Percentiles rank a stretch among this genome's conserved stretches.
phyloP scores from a whole-genome alignment of 1,284 basidiomycete species.

The Hemileia vastatrix region DNA sequence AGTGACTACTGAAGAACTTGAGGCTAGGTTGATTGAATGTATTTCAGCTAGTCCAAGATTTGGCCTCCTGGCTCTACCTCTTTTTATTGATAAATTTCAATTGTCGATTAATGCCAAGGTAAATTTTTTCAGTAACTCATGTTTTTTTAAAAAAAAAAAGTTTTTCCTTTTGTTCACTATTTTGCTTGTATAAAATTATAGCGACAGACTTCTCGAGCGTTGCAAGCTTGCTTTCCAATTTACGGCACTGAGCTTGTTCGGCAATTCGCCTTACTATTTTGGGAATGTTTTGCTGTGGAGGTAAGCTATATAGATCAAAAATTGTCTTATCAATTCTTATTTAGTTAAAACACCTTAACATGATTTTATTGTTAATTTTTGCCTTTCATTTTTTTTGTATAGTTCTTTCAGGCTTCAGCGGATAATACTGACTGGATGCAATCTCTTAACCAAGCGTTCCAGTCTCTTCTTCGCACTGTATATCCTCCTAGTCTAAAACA shows the following conservation, averaged over 20 bases:
- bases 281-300: slow-evolving; percentile 80
- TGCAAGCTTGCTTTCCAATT: slow-evolving; percentile 64
- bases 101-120: slow-evolving; percentile 68
- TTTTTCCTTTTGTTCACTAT: not conserved
- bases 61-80: slow-evolving; percentile 69
- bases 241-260: slow-evolving; percentile 61
- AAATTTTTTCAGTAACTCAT: not conserved
- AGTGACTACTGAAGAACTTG: slow-evolving; percentile 80
- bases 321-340: not conserved
- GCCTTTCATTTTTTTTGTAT: slow-evolving; percentile 2
- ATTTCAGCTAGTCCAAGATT: slow-evolving; percentile 71
- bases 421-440: slow-evolving; percentile 59
- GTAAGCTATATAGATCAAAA: slow-evolving; percentile 49
- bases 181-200: slow-evolving; percentile 8
- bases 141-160: not conserved
- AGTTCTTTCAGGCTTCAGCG: slow-evolving; percentile 78
- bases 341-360: not conserved
- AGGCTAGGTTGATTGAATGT: slow-evolving; percentile 58
- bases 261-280: slow-evolving; percentile 62
- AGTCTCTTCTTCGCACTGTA: slow-evolving; percentile 62
- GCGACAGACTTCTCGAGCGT: slow-evolving; percentile 47
- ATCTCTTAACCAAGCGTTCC: slow-evolving; percentile 60
- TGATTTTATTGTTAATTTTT: not conserved
- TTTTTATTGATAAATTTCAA: slow-evolving; percentile 85
- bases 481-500: slow-evolving; percentile 48